phyloP scores from a whole-genome alignment of 2,329 filamentous ascomycete species.

The Verticillium dahliae region DNA sequence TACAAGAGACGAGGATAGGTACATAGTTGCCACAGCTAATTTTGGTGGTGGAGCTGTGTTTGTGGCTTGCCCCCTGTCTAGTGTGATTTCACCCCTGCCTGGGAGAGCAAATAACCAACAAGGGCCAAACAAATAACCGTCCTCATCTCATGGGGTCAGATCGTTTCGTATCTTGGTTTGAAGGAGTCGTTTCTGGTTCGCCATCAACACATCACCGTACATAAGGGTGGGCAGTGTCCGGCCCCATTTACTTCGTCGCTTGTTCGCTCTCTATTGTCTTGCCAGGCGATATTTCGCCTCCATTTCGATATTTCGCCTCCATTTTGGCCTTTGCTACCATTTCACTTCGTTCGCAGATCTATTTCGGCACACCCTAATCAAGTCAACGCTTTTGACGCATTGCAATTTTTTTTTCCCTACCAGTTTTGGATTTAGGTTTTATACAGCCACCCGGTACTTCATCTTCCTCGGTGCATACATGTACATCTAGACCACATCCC shows the following conservation, averaged over 20 bases:
- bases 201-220: conserved; percentile 8
- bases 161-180: conserved; percentile 10
- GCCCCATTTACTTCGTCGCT: not conserved
- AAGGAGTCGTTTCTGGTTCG: conserved; percentile 8
- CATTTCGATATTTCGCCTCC: not conserved
- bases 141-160: not conserved
- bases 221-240: conserved; percentile 5
- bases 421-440: not conserved
- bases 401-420: not conserved
- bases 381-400: not conserved
- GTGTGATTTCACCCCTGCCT: too few relatives aligned
- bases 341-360: not conserved
- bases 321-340: not conserved
- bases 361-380: not conserved
- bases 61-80: too few relatives aligned
- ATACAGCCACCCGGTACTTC: not conserved
- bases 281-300: not conserved
- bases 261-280: not conserved
- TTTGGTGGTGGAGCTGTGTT: too few relatives aligned
- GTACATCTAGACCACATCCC: not conserved
- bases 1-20: too few relatives aligned
- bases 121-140: too few relatives aligned
- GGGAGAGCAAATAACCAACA: too few relatives aligned
- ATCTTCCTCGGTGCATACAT: not conserved
- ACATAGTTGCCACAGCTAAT: too few relatives aligned